Evolutionary conservation across 352 stramenopile species (phyloP).

Genomic region (Sclerospora graminicola): DNA sequence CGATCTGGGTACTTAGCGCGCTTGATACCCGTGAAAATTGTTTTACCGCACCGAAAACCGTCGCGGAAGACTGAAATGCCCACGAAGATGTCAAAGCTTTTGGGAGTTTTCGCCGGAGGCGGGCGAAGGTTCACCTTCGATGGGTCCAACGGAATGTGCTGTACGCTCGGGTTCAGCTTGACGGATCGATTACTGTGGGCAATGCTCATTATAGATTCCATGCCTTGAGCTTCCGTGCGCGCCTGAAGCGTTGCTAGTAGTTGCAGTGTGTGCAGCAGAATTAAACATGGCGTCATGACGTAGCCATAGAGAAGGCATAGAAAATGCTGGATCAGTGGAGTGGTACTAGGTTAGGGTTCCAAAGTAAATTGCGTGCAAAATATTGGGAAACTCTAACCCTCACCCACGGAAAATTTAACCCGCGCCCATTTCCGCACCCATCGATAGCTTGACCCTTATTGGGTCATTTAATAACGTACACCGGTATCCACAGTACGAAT

Average conservation of each 20-base stretch:
- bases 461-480: no score
- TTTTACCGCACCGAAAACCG: slow-evolving; percentile 69
- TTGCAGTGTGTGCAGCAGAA: neutral
- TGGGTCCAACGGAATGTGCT: slow-evolving; percentile 52
- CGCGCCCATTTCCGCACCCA: no score
- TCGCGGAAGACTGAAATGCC: slow-evolving; percentile 78
- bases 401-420: no score
- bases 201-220: neutral
- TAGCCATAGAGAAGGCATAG: no score
- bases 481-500: no score
- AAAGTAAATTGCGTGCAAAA: no score
- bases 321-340: no score
- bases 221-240: neutral
- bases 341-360: no score
- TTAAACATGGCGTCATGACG: no score
- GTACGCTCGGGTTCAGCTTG: slow-evolving; percentile 54
- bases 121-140: slow-evolving; percentile 32
- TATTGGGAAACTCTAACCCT: no score
- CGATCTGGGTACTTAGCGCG: slow-evolving; percentile 57
- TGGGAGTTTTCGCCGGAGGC: slow-evolving; percentile 39
- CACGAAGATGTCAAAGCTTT: slow-evolving; percentile 54
- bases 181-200: slow-evolving; percentile 32
- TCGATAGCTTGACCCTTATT: no score
- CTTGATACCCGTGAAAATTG: slow-evolving; percentile 69
- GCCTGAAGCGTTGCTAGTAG: neutral